These are phyloP conservation scores for Rhizophagus clarus DNA, from an alignment of 192 early-diverging fungal species.

Conservation along the genomic window DNA sequence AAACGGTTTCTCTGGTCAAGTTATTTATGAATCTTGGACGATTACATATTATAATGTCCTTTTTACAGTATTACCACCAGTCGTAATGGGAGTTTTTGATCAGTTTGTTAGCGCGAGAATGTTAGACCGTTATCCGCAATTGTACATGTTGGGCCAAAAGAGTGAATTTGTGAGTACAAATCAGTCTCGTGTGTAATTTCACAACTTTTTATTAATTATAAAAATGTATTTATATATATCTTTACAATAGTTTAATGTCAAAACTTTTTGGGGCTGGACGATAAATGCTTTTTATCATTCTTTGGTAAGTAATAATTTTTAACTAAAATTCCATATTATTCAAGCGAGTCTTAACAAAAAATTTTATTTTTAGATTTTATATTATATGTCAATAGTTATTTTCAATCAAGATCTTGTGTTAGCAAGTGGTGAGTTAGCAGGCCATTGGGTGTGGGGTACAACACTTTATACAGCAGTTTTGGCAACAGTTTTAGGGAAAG, in stretches of 20 bases:
- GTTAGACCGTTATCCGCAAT: slow-evolving; percentile 95
- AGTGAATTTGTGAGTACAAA: slow-evolving; percentile 61
- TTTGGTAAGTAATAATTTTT: slow-evolving; percentile 51
- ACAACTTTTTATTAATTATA: not conserved
- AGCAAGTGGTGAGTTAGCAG: slow-evolving; percentile 68
- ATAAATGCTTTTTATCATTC: slow-evolving; percentile 94
- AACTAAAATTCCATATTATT: slow-evolving; percentile 8
- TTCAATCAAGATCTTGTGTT: slow-evolving; percentile 73
- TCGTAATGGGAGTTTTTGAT: slow-evolving; percentile 98
- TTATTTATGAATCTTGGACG: slow-evolving; percentile 98
- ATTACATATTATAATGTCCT: slow-evolving; percentile 93
- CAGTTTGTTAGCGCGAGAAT: slow-evolving; percentile 91
- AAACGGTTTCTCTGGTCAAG: slow-evolving; percentile 96
- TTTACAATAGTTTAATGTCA: slow-evolving; percentile 70
- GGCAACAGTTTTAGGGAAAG: slow-evolving; percentile 88
- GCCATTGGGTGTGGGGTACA: slow-evolving; percentile 90
- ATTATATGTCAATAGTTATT: slow-evolving; percentile 65
- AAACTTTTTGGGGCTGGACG: slow-evolving; percentile 91
- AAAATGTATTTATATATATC: not conserved
- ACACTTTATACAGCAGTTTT: slow-evolving; percentile 89
- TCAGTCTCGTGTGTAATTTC: not conserved
- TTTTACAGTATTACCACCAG: slow-evolving; percentile 92
- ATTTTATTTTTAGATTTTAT: slow-evolving; percentile 56
- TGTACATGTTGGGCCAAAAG: slow-evolving; percentile 84
- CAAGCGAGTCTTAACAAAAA: not conserved